Base-by-base conservation (phyloP, 1,284 basidiomycete genomes). In the Pseudozyma hubeiensis region DNA sequence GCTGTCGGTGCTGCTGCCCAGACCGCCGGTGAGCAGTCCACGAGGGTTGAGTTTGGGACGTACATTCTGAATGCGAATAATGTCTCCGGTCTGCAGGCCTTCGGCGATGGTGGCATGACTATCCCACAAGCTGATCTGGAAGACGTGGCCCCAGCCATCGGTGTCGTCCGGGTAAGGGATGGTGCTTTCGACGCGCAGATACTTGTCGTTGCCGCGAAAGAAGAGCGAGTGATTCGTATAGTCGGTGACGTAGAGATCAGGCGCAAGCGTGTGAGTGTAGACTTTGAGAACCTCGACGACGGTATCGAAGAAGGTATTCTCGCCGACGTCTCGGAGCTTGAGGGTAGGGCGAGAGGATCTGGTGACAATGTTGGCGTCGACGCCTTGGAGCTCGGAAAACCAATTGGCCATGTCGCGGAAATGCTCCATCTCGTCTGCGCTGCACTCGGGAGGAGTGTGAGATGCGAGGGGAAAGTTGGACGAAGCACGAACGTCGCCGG, bases 221-320 rank as follows among this genome's bases (percentile, higher is more conserved):
- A 80, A 75, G 34, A 65, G 58, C 1, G 60, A n/a, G 50, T 81
- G 68, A 11, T 57, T 50, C 50, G 78, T 77, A 47, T 79, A 81
- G 57, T 81, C 80, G n/a, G 80, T 75, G 34, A 81, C 75, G 62
- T 80, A 81, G 34, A 81, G 51, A 39, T 78, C 75, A 0, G 77
- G 78, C 24, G 77, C 68, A 5, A 59, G 43, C 17, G 76, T 64
- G 34, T 64, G 60, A 10, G 75, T 59, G 33, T 68, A 78, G 46
- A 80, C 75, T 34, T 76, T 76, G 58, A 80, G 55, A 33, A 81
- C 67, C 52, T 80, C 76, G 51, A 74, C 76, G 39, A 75, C 65
- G 7, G 67, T 65, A 39, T 80, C 76, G 47, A 80, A 78, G 43
- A 75, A 80, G 54, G 57, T 43, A 43, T 72, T 69, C 24, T 72